Evolutionary conservation across 768 basidiomycete genomes (phyloP), one percentile per base, ranked within the genome.

Genomic region (Calocybe cyanea): DNA sequence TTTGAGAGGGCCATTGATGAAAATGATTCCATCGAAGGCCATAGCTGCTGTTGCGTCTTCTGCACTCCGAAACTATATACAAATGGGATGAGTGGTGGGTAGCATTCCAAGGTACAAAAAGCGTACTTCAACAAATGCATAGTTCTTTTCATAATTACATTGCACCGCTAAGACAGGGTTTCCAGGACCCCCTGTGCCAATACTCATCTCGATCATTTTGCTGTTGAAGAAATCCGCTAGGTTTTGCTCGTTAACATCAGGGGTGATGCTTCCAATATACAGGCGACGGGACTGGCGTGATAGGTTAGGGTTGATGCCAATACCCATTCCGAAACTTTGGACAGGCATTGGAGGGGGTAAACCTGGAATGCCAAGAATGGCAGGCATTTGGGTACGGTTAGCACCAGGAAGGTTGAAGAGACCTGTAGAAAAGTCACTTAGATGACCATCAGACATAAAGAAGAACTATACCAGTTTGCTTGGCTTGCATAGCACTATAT

Each of bases 111-210:
- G 4, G 34, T n/a, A 35, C 17, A 35, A 18, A n/a, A 35, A 5
- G 59, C 75, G 52, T 62, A 95, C 95, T 76, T 99, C 96, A 42
- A 98, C 88, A 62, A 97, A 99, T 1, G 96, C 96, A 61, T 97
- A 99, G 57, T 92, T 93, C 75, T 98, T 99, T 66, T 98, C 96
- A 58, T 93, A 93, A 61, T 97, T 97, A 70, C 96, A 88, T 60
- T 95, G 92, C 4, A 96, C 92, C 15, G 87, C 87, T 24, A 94
- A 76, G 24, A 98, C 92, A 8, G 95, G 91, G 52, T 92, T 92
- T 17, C 91, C 92, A 18, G 88, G 80, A 15, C 77, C 80, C 21
- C 84, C 86, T 5, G 90, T 89, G 11, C 91, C 88, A 38, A 94
- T 82, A 51, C 76, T 77, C 83, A 90, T 89, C 67, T 97, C 92